Evolutionary conservation across 345 rosid species (phyloP), one percentile per base, ranked within the genome.

Genomic region (Lepidium sativum): DNA sequence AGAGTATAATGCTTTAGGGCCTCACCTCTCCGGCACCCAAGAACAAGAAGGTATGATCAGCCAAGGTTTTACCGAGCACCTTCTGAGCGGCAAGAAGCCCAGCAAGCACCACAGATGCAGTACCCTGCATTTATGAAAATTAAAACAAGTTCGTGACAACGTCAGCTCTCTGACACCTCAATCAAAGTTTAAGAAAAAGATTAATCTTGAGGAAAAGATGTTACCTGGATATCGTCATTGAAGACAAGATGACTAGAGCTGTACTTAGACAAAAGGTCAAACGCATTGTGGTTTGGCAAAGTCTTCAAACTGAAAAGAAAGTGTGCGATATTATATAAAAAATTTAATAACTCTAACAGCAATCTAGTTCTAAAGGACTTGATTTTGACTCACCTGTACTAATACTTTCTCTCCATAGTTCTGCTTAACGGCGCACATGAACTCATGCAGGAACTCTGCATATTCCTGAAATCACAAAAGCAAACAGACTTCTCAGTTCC

Each of bases 231-330:
- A 63, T 94, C 99, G 48, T 94, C 99, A 32, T 94, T 94, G 82
- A 94, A 94, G 62, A 91, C 99, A 9, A 94, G 99, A 81, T 94
- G 99, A 54, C 80, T 79, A 12, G 72, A 37, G 57, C 87, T 81
- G 83, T 90, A 90, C 77, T 79, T 94, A 14, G 80, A 64, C 67
- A 94, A 74, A 11, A 94, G 88, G 39, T 88, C 99, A 71, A 94
- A 90, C 2, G 97, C 99, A 60, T 94, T 94, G 84, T 90, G 99
- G 75, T 94, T 94, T 71, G 97, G 97, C 99, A 73, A 94, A 94
- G 81, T 94, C 99, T 79, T 94, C 99, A 57, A 94, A 94, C 99
- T 94, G 83, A 31, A 73, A 79, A 82, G 64, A 73, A n/a, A n/a
- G n/a, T n/a, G n/a, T n/a, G n/a, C n/a, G n/a, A n/a, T n/a, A n/a